Percentiles rank a stretch among this genome's conserved stretches.
phyloP scores from a whole-genome alignment of 192 early-diverging fungal species.

The Cladochytrium replicatum region DNA sequence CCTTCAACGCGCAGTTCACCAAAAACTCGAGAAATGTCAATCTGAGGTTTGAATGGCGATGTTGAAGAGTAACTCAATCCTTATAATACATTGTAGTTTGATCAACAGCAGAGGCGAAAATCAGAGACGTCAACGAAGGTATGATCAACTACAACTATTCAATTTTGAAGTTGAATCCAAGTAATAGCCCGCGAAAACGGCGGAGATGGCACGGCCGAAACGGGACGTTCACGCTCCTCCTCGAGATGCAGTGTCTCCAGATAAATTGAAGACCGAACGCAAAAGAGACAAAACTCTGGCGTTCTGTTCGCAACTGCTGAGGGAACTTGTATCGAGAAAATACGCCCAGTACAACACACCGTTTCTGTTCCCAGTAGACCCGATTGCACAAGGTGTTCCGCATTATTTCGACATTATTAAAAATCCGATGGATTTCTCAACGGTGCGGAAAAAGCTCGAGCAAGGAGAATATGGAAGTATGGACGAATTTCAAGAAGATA shows the following conservation, averaged over 20 bases:
- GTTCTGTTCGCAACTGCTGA: conserved; percentile 18
- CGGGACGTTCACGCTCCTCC: conserved; percentile 21
- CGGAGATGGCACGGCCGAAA: conserved; percentile 19
- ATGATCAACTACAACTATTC: too few relatives aligned
- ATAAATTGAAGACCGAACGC: conserved; percentile 1
- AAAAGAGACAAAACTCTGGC: conserved; percentile 5
- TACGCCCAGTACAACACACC: conserved; percentile 23
- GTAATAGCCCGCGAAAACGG: too few relatives aligned
- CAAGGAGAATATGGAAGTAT: conserved; percentile 46
- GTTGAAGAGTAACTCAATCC: too few relatives aligned
- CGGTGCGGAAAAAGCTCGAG: conserved; percentile 63
- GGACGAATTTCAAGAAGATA: conserved; percentile 66
- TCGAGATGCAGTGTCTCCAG: neutral
- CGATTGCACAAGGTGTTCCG: conserved; percentile 72
- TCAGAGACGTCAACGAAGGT: too few relatives aligned
- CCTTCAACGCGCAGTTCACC: too few relatives aligned
- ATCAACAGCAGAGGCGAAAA: too few relatives aligned
- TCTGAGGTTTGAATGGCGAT: too few relatives aligned
- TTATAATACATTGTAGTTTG: too few relatives aligned
- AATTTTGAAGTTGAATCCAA: too few relatives aligned
- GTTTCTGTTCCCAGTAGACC: conserved; percentile 73
- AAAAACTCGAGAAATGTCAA: too few relatives aligned
- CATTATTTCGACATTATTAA: conserved; percentile 78
- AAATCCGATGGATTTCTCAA: conserved; percentile 81
- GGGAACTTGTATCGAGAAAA: conserved; percentile 29